Evolutionary conservation across 495 filamentous ascomycete genomes (phyloP), one percentile per base, ranked within the genome.

Genomic region (Penicillium chermesinum): DNA sequence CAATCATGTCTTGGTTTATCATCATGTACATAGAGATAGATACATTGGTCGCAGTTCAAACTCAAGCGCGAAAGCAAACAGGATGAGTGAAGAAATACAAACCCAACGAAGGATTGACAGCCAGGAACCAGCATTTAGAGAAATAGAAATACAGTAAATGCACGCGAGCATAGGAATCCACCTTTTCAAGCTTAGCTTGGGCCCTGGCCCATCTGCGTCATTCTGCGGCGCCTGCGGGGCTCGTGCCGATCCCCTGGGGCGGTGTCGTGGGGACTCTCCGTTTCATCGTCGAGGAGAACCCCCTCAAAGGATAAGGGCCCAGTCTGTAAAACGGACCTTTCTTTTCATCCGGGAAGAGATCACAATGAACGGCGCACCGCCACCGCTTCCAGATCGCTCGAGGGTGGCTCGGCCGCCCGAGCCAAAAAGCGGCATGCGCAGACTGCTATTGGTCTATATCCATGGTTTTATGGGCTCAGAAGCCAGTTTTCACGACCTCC

Each of bases 381-480:
- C 25, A 5, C 25, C 25, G 10, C 25, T 30, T 30, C 25, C 25
- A 10, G 25, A 30, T 30, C 25, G 25, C 25, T 30, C 25, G 10
- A 30, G 25, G 25, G 25, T 30, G 25, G 25, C 25, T 10, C 25
- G 25, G 25, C 25, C 25, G 5, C 5, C 10, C 10, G 25, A 30
- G 25, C 25, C 25, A 30, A 10, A 30, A 30, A 30, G 25, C 5
- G 25, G 25, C 25, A 30, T 30, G 47, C 59, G 90, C 47, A 85
- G 69, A 21, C 72, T 97, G 10, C 73, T 97, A 1, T 54, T 96
- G 8, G 67, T 97, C 17, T 96, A 89, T 61, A 83, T 97, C 55
- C 90, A 95, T 69, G 91, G 91, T 36, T 96, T 96, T 70, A 88
- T 90, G 80, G 91, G 91, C 20, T 85, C 86, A 40, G 89, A 94